Base-by-base conservation (phyloP, 768 basidiomycete species). In the Tulasnella sp. region DNA sequence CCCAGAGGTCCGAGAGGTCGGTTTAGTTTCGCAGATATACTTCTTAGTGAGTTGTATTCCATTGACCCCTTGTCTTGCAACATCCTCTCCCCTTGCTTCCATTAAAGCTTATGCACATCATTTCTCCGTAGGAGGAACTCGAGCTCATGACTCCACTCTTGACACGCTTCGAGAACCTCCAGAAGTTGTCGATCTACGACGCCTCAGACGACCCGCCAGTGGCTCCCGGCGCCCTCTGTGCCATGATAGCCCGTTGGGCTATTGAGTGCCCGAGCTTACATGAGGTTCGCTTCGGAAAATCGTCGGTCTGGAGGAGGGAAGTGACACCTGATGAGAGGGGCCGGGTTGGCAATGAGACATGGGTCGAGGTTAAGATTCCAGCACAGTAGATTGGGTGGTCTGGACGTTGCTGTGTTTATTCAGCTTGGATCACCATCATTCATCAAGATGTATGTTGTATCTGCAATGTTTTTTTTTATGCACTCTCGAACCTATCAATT, bases 101-200 rank as follows among this genome's bases (percentile, higher is more conserved):
- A n/a, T n/a, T n/a, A n/a, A n/a, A n/a, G n/a, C n/a, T n/a, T n/a
- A n/a, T n/a, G n/a, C 31, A 24, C 42, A n/a, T 17, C 30, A 11
- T 27, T n/a, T 2, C n/a, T 43, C n/a, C 31, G 29, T 44, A 59
- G 57, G 57, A 59, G 46, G 57, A 59, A 51, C 46, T 59, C 24
- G 43, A 49, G n/a, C 31, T 19, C n/a, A 31, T 49, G 15, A 17
- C 25, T 19, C 57, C 57, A 1, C 25, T 31, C 57, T 17, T 59
- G n/a, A 25, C 45, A 19, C 45, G 57, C n/a, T 59, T 59, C 34
- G 46, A 29, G 17, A 44, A 59, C 17, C 48, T 59, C 7, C 48
- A 42, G 24, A 49, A 48, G 22, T 42, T 59, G 27, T 27, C 49
- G 4, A 48, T 59, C 29, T 12, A 49, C 8, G 57, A 59, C 34